Conservation (phyloP, 495 filamentous ascomycete genomes). For the Aspergillus conjunctus region DNA sequence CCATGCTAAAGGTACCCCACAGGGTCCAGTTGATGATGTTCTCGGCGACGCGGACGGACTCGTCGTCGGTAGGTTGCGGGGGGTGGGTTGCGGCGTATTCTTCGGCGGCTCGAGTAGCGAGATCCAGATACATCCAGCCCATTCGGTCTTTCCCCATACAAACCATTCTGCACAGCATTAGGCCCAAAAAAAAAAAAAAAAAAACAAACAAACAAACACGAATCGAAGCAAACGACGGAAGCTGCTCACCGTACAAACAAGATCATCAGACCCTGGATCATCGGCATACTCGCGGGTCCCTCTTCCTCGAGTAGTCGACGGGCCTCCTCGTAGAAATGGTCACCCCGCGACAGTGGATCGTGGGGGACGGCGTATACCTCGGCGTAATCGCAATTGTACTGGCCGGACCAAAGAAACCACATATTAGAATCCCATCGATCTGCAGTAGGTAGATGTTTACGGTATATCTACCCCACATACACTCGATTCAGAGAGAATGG, state of each 20-base stretch:
- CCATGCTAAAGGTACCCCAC: slow-evolving; percentile 39
- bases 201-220: neutral
- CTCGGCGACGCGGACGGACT: slow-evolving; percentile 17
- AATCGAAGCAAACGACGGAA: too few relatives aligned
- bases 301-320: slow-evolving; percentile 26
- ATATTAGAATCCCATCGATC: slow-evolving; percentile 7
- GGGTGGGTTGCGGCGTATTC: slow-evolving; percentile 27
- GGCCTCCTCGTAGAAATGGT: slow-evolving; percentile 33
- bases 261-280: slow-evolving; percentile 28
- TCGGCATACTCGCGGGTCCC: slow-evolving; percentile 20
- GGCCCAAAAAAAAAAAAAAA: neutral
- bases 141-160: slow-evolving; percentile 36
- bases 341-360: slow-evolving; percentile 26
- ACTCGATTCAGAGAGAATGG: slow-evolving; percentile 41
- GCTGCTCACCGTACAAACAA: slow-evolving; percentile 24
- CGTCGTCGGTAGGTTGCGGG: slow-evolving; percentile 7
- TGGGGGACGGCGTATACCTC: slow-evolving; percentile 28
- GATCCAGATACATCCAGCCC: slow-evolving; percentile 35
- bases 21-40: slow-evolving; percentile 28
- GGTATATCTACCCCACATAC: slow-evolving; percentile 20
- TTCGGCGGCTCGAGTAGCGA: slow-evolving; percentile 25
- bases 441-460: neutral
- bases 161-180: slow-evolving; percentile 19
- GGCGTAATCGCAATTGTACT: slow-evolving; percentile 34
- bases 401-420: neutral